phyloP scores from a whole-genome alignment of 1,284 basidiomycete genomes.

The Xerocomus amazonicus region DNA sequence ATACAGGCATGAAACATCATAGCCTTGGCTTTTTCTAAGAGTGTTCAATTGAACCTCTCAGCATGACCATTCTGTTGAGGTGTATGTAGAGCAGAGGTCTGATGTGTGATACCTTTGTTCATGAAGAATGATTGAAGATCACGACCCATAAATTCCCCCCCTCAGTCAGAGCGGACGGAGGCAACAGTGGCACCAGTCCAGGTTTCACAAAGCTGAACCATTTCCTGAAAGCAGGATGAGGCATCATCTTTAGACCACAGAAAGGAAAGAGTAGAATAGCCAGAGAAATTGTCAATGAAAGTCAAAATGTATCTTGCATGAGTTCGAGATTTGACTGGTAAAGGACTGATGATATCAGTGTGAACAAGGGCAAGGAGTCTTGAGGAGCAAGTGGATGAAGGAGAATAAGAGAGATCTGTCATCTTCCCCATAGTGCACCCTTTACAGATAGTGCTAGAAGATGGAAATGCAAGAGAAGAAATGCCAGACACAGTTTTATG shows the following conservation, averaged over 20 bases:
- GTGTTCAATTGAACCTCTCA: no score
- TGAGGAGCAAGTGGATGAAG: background rate
- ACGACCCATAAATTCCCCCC: no score
- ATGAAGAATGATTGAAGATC: no score
- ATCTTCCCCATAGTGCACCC: background rate
- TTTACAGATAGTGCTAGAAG: background rate
- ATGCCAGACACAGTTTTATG: background rate
- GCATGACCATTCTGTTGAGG: no score
- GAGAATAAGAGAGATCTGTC: background rate
- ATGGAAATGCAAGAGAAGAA: background rate
- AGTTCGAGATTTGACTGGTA: background rate
- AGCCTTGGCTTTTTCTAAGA: no score
- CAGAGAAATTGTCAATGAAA: background rate
- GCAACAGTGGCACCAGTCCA: background rate
- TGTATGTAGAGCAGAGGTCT: no score
- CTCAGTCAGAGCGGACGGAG: no score
- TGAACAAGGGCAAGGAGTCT: background rate
- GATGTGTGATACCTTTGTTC: no score
- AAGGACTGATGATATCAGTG: background rate
- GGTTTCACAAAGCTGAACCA: background rate
- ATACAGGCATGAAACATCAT: no score
- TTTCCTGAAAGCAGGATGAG: background rate
- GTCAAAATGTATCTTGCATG: background rate
- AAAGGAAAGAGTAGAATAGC: background rate
- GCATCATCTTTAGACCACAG: background rate